phyloP scores from a whole-genome alignment of 352 stramenopile genomes.

The Phytophthora sp. region DNA sequence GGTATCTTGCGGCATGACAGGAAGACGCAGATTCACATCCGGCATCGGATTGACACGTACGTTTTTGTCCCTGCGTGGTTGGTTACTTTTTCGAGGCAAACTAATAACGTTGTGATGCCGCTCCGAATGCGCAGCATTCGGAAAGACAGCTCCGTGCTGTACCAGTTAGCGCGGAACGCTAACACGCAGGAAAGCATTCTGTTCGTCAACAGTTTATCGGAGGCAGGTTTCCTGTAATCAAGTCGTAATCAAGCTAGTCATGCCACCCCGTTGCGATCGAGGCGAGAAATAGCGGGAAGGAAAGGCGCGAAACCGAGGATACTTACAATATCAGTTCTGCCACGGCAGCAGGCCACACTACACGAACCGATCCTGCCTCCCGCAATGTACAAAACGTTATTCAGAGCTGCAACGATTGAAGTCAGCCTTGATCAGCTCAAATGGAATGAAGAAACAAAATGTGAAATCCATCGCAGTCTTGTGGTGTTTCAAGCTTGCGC shows the following conservation, averaged over 20 bases:
- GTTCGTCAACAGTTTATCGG: slow-evolving; percentile 90
- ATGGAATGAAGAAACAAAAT: slow-evolving; percentile 29
- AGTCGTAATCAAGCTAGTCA: background rate
- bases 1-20: slow-evolving; percentile 76
- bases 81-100: slow-evolving; percentile 1
- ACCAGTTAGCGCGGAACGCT: slow-evolving; percentile 84
- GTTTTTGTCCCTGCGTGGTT: slow-evolving; percentile 21
- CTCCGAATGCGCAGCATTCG: slow-evolving; percentile 70
- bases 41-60: slow-evolving; percentile 86
- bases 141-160: slow-evolving; percentile 85
- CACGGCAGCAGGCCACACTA: slow-evolving; percentile 13
- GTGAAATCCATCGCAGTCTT: slow-evolving; percentile 17
- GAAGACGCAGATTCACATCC: slow-evolving; percentile 75
- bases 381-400: slow-evolving; percentile 39
- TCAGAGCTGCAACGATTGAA: slow-evolving; percentile 31
- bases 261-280: background rate
- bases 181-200: slow-evolving; percentile 90
- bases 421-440: slow-evolving; percentile 14
- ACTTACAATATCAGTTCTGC: slow-evolving; percentile 16
- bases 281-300: slow-evolving; percentile 5
- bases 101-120: slow-evolving; percentile 18
- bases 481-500: background rate
- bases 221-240: slow-evolving; percentile 82
- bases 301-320: background rate
- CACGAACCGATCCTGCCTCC: background rate